Conservation (phyloP, 1,284 basidiomycete genomes). For the Moesziomyces globuligerus region DNA sequence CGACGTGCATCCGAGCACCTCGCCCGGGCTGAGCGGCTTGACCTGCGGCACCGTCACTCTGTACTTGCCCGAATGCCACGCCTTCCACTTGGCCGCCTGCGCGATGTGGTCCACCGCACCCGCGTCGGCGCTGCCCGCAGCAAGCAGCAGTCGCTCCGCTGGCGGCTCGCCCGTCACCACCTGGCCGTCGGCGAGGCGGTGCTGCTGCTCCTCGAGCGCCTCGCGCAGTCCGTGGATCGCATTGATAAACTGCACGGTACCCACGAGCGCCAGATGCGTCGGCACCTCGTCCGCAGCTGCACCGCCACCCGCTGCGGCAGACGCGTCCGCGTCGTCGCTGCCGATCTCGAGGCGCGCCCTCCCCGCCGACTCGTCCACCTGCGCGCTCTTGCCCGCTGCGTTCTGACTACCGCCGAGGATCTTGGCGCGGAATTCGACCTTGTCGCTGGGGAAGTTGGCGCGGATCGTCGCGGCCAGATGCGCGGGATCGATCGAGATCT, state of each 20-base stretch:
- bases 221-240: slow-evolving; percentile 60
- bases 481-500: slow-evolving; percentile 88
- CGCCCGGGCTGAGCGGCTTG: slow-evolving; percentile 93
- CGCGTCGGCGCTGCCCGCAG: slow-evolving; percentile 15
- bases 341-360: slow-evolving; percentile 42
- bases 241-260: slow-evolving; percentile 66
- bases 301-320: neutral
- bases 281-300: slow-evolving; percentile 1
- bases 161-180: slow-evolving; percentile 19
- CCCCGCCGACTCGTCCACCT: slow-evolving; percentile 32
- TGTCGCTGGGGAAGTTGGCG: slow-evolving; percentile 80
- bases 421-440: slow-evolving; percentile 76
- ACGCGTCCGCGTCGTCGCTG: slow-evolving; percentile 9
- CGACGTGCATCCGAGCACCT: slow-evolving; percentile 96
- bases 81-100: slow-evolving; percentile 40
- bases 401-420: slow-evolving; percentile 47
- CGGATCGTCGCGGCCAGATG: slow-evolving; percentile 87
- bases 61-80: slow-evolving; percentile 51
- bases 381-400: slow-evolving; percentile 9
- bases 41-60: slow-evolving; percentile 78
- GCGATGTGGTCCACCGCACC: slow-evolving; percentile 34
- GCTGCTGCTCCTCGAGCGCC: slow-evolving; percentile 45
- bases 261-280: slow-evolving; percentile 62
- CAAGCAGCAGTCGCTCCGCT: slow-evolving; percentile 31
- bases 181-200: slow-evolving; percentile 31